Base-by-base conservation (phyloP, 306 rosid species). In the Dicorynia guianensis region DNA sequence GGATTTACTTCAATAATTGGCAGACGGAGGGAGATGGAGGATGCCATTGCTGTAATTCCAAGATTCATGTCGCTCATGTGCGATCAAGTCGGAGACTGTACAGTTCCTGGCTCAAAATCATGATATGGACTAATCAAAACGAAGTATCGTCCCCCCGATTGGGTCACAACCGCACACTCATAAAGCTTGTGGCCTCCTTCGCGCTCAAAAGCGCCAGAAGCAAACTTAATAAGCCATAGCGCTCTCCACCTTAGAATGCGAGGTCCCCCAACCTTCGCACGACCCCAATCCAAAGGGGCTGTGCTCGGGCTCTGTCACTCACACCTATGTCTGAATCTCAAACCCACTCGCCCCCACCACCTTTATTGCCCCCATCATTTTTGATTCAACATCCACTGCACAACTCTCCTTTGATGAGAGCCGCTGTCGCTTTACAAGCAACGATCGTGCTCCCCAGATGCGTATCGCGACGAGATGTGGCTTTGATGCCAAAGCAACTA, bases 391-490 rank as follows among this genome's bases (percentile, higher is more conserved):
- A 79, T 1, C 79, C 82, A 0, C 82, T 68, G 0, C 68, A n/a
- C n/a, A 30, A 0, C 52, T n/a, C n/a, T n/a, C n/a, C n/a, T n/a
- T n/a, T n/a, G n/a, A n/a, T n/a, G n/a, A n/a, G n/a, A n/a, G n/a
- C n/a, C n/a, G n/a, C 71, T 82, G 38, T 85, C 92, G 3, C 99
- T 95, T 4, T 85, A 76, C 79, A 95, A 92, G 90, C 97, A 92
- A 77, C 80, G 74, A 9, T 95, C 99, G 0, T 95, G 97, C 97
- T 95, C 99, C 11, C 99, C 99, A 1, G 97, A 95, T 43, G 81
- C 77, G 34, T 77, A 30, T 48, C 96, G 99, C 36, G 96, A 95
- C 17, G 96, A 92, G 82, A 92, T 90, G 0, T 95, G 99, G 99
- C 88, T 87, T 30, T 86, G 97, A n/a, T 87, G 97, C 25, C 83